A percentile compares a stretch with the other conserved stretches of the same genome.
These are phyloP conservation scores for Prunus kanzakura DNA, from an alignment of 306 rosid genomes.

Conservation along the genomic window DNA sequence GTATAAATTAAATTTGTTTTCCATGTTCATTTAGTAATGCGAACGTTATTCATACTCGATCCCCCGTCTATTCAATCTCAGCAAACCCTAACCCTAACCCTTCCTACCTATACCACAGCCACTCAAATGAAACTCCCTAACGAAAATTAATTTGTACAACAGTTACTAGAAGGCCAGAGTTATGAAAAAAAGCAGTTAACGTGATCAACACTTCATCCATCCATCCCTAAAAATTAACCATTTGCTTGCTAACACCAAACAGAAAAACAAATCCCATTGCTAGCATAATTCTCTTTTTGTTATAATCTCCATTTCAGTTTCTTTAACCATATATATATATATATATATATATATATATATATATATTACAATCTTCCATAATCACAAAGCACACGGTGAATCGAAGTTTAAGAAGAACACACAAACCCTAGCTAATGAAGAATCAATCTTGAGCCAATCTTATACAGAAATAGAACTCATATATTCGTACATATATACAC, in stretches of 20 bases:
- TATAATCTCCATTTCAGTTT: background rate
- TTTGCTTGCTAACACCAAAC: background rate
- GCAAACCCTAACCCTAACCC: too few relatives aligned
- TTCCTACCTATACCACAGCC: too few relatives aligned
- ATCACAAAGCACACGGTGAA: background rate
- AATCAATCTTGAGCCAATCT: too few relatives aligned
- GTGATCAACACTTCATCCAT: background rate
- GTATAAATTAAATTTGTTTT: too few relatives aligned
- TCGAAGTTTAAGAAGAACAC: background rate
- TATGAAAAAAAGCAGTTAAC: background rate
- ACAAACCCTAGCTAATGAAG: too few relatives aligned
- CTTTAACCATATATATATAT: background rate
- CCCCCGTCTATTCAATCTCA: too few relatives aligned
- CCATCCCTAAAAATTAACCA: background rate
- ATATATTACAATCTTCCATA: background rate
- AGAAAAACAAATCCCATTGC: background rate
- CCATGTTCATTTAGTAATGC: too few relatives aligned
- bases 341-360: background rate
- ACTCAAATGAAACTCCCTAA: conserved; percentile 3
- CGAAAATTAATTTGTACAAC: background rate
- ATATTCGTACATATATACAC: background rate
- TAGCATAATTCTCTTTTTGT: background rate
- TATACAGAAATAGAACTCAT: background rate
- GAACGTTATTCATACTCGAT: too few relatives aligned
- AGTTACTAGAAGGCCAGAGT: background rate